Base-by-base conservation (phyloP, 192 early-diverging fungal species). In the Phycomyces blakesleeanus region DNA sequence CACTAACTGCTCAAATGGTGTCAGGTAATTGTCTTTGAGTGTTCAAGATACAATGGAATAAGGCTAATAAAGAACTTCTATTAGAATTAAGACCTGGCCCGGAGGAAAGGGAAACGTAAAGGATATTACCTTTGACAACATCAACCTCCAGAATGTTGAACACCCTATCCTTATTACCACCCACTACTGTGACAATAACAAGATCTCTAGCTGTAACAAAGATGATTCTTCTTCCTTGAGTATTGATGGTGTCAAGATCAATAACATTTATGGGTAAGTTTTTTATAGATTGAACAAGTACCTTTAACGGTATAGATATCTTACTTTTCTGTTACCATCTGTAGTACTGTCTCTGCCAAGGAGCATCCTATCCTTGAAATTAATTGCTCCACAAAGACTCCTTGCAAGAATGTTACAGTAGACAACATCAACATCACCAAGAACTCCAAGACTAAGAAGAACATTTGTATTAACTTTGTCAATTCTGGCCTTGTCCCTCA, bases 81-180 rank as follows among this genome's bases (percentile, higher is more conserved):
- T 34, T 39, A 78, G 81, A 50, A 79, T 82, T 70, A 82, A 82
- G 67, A 74, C 81, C 3, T 69, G 69, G 41, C 55, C 62, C 49
- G 65, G 72, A 51, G 81, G 71, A 18, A 80, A 53, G 40, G 73
- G 73, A 29, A 71, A 63, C 52, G 81, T 83, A 47, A 62, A 65
- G 56, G 76, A 83, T 53, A 63, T 82, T 50, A 72, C 66, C 29
- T 82, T 77, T 60, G 27, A 63, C 34, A 67, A 82, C 29, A 74
- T 77, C 62, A 64, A 57, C 6, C 57, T 82, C 15, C 49, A 50
- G 9, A 56, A 55, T 20, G 81, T 70, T 41, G 57, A 57, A 16
- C 64, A 73, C 18, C 73, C 66, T 29, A 71, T 74, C 10, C 62
- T 82, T 47, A 54, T 73, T 27, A 82, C 77, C 29, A 61, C 72